These are phyloP conservation scores for Cladosporium velox DNA, from an alignment of 2,329 filamentous ascomycete genomes.

Conservation along the genomic window DNA sequence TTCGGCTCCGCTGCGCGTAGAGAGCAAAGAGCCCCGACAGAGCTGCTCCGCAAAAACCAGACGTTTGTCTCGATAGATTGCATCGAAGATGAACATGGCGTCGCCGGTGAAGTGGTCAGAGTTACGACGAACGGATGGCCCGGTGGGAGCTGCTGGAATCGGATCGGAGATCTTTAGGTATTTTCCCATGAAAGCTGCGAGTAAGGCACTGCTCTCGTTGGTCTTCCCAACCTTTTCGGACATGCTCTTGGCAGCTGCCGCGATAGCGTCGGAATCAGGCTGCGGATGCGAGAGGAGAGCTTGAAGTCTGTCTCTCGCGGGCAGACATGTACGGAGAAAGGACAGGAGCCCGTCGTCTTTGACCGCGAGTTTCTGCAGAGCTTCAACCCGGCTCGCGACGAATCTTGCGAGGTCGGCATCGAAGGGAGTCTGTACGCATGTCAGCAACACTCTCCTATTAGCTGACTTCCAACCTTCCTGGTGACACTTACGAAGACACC, in stretches of 20 bases:
- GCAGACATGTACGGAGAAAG: not conserved
- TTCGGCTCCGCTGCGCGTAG: not conserved
- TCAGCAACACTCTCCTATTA: not conserved
- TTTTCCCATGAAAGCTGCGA: not conserved
- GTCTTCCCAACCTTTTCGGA: not conserved
- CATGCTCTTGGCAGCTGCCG: not conserved
- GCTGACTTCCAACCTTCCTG: too few relatives aligned
- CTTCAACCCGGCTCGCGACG: not conserved
- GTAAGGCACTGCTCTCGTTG: not conserved
- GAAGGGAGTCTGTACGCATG: not conserved
- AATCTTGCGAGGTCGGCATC: not conserved
- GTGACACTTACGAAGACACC: not conserved
- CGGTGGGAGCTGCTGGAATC: not conserved
- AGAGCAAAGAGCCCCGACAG: not conserved
- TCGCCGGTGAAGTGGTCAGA: not conserved
- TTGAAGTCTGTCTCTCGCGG: not conserved
- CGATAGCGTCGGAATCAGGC: not conserved
- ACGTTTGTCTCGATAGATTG: not conserved
- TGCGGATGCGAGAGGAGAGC: not conserved
- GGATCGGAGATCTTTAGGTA: not conserved
- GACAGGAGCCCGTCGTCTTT: not conserved
- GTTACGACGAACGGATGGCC: not conserved
- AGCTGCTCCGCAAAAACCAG: not conserved
- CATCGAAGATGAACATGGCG: not conserved
- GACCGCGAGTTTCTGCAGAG: not conserved